A percentile compares a stretch with the other conserved stretches of the same genome.
Evolutionary conservation across 164 flowering plant species (phyloP).

Genomic region (Berberis vulgaris): DNA sequence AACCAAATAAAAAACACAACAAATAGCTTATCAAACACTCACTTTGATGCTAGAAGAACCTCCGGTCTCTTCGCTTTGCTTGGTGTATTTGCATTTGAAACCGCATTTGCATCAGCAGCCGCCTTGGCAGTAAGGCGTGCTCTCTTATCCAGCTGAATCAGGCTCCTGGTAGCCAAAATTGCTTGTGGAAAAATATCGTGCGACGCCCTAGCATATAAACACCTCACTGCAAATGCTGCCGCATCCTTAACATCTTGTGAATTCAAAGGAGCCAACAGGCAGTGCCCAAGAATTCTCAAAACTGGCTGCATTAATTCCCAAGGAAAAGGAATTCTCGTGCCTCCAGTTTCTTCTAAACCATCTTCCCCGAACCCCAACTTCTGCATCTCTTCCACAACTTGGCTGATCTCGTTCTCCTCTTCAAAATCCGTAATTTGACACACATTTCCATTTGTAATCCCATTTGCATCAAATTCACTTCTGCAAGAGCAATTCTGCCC

Average conservation of each 20-base stretch:
- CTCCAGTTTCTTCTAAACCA: constrained; percentile 15
- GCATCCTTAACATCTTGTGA: constrained; percentile 65
- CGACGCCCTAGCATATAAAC: constrained; percentile 79
- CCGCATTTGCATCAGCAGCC: constrained; percentile 29
- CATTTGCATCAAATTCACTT: constrained; percentile 16
- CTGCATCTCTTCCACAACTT: constrained; percentile 26
- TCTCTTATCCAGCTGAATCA: constrained; percentile 75
- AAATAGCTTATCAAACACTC: constrained; percentile 10
- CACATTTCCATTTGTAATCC: background rate
- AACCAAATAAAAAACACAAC: background rate
- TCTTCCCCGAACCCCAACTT: constrained; percentile 26
- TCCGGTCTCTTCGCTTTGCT: constrained; percentile 86
- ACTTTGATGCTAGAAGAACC: constrained; percentile 76
- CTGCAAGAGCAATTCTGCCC: constrained; percentile 69
- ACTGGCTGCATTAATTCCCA: constrained; percentile 89
- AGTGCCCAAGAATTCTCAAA: constrained; percentile 79
- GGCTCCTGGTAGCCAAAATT: constrained; percentile 74
- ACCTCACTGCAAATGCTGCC: constrained; percentile 65
- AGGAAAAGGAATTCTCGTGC: constrained; percentile 73
- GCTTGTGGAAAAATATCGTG: constrained; percentile 88
- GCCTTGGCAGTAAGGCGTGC: constrained; percentile 37
- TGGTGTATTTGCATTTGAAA: constrained; percentile 70
- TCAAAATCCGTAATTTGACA: constrained; percentile 13
- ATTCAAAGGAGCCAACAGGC: constrained; percentile 74
- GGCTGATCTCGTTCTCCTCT: constrained; percentile 25